phyloP scores from a whole-genome alignment of 805 yeast genomes.

The Candida odintsovae region DNA sequence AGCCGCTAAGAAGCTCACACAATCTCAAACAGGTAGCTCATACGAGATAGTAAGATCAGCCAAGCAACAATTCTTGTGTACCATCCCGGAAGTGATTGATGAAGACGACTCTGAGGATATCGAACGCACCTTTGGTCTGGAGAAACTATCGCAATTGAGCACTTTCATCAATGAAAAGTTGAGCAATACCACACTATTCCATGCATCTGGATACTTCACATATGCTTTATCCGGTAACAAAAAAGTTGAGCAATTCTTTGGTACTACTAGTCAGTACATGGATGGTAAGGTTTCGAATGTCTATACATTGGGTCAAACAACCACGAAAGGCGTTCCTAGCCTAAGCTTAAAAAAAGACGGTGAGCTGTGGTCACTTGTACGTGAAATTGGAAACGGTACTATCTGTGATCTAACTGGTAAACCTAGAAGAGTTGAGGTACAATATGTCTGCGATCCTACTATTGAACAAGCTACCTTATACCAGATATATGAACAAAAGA shows the following conservation, averaged over 20 bases:
- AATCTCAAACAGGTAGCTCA: not conserved
- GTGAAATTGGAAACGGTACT: slow-evolving; percentile 10
- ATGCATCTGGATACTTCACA: slow-evolving; percentile 11
- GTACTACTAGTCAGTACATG: slow-evolving; percentile 1
- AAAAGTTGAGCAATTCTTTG: slow-evolving; percentile 15
- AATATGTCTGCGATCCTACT: slow-evolving; percentile 18
- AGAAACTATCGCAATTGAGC: not conserved
- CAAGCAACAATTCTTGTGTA: slow-evolving; percentile 10
- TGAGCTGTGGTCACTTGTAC: not conserved
- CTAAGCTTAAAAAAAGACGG: slow-evolving; percentile 1
- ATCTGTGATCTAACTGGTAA: slow-evolving; percentile 22
- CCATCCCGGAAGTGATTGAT: not conserved
- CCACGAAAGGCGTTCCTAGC: not conserved
- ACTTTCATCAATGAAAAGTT: not conserved
- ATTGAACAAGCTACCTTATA: slow-evolving; percentile 1
- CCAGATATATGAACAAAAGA: slow-evolving; percentile 15
- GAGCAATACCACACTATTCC: not conserved
- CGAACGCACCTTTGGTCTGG: not conserved
- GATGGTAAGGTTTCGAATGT: not conserved
- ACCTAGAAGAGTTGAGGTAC: slow-evolving; percentile 18
- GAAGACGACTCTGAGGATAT: not conserved
- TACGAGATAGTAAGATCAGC: not conserved
- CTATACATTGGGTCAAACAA: slow-evolving; percentile 5
- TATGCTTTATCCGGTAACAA: slow-evolving; percentile 6
- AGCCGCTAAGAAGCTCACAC: not conserved